Evolutionary conservation across 78 protist genomes (phyloP).

Genomic region (Bigelowiella natans): DNA sequence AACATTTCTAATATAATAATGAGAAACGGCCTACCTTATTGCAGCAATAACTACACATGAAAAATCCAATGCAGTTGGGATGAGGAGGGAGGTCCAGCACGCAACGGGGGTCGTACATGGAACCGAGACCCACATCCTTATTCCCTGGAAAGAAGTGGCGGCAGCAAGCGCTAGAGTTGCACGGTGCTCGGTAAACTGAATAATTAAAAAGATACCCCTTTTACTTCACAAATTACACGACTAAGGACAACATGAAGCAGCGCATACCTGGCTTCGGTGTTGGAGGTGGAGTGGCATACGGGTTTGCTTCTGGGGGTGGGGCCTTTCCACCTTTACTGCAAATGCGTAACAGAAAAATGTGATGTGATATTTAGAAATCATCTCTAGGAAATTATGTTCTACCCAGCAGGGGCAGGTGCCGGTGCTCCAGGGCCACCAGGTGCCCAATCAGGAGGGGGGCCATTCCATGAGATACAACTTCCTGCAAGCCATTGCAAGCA

Average conservation of each 20-base stretch:
- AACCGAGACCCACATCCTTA: background rate
- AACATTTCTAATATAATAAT: background rate
- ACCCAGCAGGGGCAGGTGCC: background rate
- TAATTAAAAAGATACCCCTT: no score
- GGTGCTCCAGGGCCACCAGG: background rate
- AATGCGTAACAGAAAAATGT: no score
- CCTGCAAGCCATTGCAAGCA: background rate
- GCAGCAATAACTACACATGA: background rate
- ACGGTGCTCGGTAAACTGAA: background rate
- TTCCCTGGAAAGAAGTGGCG: background rate
- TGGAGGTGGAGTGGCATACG: no score
- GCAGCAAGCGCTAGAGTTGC: background rate
- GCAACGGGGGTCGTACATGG: background rate
- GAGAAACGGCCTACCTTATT: background rate
- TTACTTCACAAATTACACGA: no score
- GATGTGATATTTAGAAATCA: no score
- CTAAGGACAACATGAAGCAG: no score
- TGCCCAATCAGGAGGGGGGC: background rate
- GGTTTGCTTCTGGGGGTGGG: no score
- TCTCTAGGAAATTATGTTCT: no score
- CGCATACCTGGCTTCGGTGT: no score
- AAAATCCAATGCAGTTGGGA: background rate
- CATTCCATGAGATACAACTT: background rate
- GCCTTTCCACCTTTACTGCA: background rate
- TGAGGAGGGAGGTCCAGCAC: background rate